Conservation (phyloP, 768 basidiomycete species). For the Tylopilus intermedius region DNA sequence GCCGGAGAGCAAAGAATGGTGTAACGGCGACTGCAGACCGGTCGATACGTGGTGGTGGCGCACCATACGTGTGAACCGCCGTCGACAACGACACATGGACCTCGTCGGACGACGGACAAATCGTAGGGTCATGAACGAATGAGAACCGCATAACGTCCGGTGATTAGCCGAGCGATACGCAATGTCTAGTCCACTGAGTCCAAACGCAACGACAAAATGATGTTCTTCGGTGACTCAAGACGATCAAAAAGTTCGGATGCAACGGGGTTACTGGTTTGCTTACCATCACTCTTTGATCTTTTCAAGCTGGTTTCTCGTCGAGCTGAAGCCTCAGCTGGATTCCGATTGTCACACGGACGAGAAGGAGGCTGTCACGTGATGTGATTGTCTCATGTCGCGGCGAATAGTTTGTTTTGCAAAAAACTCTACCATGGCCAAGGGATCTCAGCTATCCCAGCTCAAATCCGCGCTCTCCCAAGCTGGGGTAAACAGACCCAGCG, state of each 20-base stretch:
- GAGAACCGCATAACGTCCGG: background rate
- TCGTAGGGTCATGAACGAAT: background rate
- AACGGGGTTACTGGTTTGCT: no score
- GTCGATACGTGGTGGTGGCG: background rate
- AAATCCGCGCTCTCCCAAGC: slow-evolving; percentile 78
- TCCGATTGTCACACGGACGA: no score
- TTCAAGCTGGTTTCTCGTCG: no score
- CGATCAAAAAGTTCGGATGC: background rate
- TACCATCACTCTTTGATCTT: no score
- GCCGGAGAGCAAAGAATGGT: background rate
- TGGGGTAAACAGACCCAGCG: slow-evolving; percentile 61
- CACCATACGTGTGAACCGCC: background rate
- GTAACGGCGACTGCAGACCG: background rate
- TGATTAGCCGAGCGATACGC: background rate
- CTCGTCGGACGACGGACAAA: background rate
- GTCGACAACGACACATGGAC: background rate
- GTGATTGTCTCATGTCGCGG: background rate
- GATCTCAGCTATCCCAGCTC: slow-evolving; percentile 88
- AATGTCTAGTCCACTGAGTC: no score
- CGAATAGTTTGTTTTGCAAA: no score
- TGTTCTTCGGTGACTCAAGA: background rate
- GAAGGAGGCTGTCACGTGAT: background rate
- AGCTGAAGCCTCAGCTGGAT: no score
- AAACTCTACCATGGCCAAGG: slow-evolving; percentile 42
- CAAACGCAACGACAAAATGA: background rate